Percentiles rank a stretch among this genome's conserved stretches.
These are phyloP conservation scores for Phaffomyces thermotolerans DNA, from an alignment of 805 yeast genomes.

Conservation along the genomic window DNA sequence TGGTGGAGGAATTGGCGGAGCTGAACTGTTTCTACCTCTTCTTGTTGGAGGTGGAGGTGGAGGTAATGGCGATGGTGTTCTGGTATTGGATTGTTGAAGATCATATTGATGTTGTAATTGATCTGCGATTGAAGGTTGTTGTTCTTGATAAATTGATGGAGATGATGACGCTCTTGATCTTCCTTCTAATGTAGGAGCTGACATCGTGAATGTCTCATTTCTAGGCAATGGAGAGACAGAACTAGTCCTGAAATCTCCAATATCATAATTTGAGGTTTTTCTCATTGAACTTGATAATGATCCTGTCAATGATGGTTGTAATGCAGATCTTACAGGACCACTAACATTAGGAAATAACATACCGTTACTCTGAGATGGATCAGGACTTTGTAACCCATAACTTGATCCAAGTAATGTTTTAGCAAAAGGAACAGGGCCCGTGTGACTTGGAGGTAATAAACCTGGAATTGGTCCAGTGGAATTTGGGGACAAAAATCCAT, in stretches of 20 bases:
- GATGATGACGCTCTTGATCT: slow-evolving; percentile 20
- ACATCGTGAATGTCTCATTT: neutral
- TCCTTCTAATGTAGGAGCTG: slow-evolving; percentile 12
- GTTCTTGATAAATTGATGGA: slow-evolving; percentile 13
- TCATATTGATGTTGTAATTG: slow-evolving; percentile 14
- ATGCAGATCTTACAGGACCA: slow-evolving; percentile 7
- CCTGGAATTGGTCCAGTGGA: slow-evolving; percentile 19
- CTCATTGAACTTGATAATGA: slow-evolving; percentile 27
- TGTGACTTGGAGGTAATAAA: slow-evolving; percentile 13
- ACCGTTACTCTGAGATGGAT: slow-evolving; percentile 1
- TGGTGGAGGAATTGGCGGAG: slow-evolving; percentile 18
- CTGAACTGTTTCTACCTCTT: slow-evolving; percentile 26
- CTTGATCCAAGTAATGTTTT: slow-evolving; percentile 14
- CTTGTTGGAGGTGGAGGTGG: slow-evolving; percentile 34
- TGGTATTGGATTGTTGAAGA: slow-evolving; percentile 5
- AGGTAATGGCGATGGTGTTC: slow-evolving; percentile 23
- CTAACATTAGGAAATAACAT: slow-evolving; percentile 12
- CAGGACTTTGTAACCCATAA: slow-evolving; percentile 1
- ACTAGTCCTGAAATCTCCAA: slow-evolving; percentile 5
- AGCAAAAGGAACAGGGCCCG: slow-evolving; percentile 17
- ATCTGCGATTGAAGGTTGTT: slow-evolving; percentile 7
- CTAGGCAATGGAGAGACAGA: slow-evolving; percentile 8
- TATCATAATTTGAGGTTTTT: neutral
- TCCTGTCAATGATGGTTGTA: slow-evolving; percentile 34
- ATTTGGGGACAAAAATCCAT: slow-evolving; percentile 21